Evolutionary conservation across 2,329 filamentous ascomycete genomes (phyloP), one percentile per base, ranked within the genome.

Genomic region (Fusarium sacchari): DNA sequence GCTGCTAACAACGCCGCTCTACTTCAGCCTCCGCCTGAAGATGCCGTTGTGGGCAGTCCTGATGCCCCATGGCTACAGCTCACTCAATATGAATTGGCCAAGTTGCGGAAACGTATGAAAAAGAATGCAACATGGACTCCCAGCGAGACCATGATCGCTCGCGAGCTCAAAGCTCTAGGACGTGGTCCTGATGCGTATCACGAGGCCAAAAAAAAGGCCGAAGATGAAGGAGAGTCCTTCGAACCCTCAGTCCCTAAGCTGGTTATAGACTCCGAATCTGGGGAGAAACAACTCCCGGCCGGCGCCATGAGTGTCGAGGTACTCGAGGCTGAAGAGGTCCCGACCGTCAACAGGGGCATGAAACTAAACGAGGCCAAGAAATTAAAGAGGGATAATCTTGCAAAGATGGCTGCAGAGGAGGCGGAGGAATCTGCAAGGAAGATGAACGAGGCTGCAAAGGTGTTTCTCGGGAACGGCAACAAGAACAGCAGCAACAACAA

Each of bases 81-180:
- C 42, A 92, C 90, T 12, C 84, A 86, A 22, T 92, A 89, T 71
- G 91, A 93, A 79, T 84, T 93, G 52, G 90, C 90, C 2, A 88
- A 90, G 71, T 86, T 96, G 13, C 87, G 94, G 68, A 96, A 96
- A 83, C 88, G 92, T 24, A 96, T 96, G 94, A 96, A 96, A 88
- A 96, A 96, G 86, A 96, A 96, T 78, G 92, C 93, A 0, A 91
- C 93, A 9, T 96, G 94, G 94, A 91, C 90, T 6, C 94, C 94
- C 0, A 95, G 93, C 71, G 92, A 94, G 76, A 95, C 94, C 0
- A 96, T 96, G 94, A 93, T 96, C 72, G 89, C 92, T 22, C 87
- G 93, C 36, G 93, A 96, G 81, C 88, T 96, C 2, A 93, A 93
- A 79, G 86, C 86, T 26, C 87, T 94, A 24, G 91, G 91, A 3